Conservation (phyloP, 805 yeast genomes). For the Metschnikowia lachancei region DNA sequence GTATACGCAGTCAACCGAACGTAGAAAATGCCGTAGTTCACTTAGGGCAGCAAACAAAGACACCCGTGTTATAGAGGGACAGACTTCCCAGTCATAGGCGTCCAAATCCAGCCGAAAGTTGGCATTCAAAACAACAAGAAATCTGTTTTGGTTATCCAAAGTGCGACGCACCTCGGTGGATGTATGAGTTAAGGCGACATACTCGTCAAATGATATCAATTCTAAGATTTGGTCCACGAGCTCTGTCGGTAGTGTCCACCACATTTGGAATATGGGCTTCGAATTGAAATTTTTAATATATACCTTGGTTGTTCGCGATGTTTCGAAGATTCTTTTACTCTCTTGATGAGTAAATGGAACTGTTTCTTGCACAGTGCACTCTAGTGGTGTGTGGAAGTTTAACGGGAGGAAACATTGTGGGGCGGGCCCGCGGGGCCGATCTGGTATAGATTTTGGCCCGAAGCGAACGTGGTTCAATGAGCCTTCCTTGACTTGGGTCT, state of each 20-base stretch:
- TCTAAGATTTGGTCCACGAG: conserved; percentile 12
- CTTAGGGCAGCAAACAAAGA: conserved; percentile 1
- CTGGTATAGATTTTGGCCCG: background rate
- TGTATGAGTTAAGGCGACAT: conserved; percentile 15
- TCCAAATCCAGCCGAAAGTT: conserved; percentile 8
- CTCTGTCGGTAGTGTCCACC: conserved; percentile 20
- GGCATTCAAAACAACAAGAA: conserved; percentile 9
- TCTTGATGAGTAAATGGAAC: background rate
- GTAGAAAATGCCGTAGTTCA: conserved; percentile 1
- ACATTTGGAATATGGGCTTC: conserved; percentile 5
- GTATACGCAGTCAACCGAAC: background rate
- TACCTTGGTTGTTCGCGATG: too few species aligned
- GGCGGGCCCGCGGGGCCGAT: too few species aligned
- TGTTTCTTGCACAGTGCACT: too few species aligned
- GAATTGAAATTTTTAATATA: too few species aligned
- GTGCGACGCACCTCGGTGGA: conserved; percentile 8
- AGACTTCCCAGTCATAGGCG: conserved; percentile 10
- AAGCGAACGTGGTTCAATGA: background rate
- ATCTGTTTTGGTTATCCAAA: conserved; percentile 10
- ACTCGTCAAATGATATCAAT: conserved; percentile 12
- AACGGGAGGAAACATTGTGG: too few species aligned
- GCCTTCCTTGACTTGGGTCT: too few species aligned
- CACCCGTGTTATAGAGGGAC: background rate
- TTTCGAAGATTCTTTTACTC: background rate
- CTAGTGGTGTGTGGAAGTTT: too few species aligned